Evolutionary conservation across 2,329 filamentous ascomycete species (phyloP), one percentile per base, ranked within the genome.

Genomic region (Volutella citrinella): DNA sequence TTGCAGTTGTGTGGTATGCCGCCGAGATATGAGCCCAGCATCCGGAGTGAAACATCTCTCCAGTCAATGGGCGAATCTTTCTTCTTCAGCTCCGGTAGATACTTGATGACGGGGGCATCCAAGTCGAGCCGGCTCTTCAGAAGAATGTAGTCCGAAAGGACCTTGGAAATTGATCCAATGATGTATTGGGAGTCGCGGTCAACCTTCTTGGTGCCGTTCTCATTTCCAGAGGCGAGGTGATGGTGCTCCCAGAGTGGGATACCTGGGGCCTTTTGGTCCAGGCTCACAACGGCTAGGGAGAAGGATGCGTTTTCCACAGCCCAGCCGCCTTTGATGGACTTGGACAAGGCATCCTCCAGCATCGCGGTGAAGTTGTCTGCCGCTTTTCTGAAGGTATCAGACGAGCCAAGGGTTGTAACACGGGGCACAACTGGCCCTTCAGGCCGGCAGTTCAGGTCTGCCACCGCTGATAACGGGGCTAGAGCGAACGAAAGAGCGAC

Each of bases 241-340:
- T 68, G 65, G 29, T 64, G 65, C 33, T 68, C 60, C 64, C 64
- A 70, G 7, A 68, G 17, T 3, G 59, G 57, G 3, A 49, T 36
- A 5, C 41, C 36, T 7, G 51, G 34, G 6, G 54, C 36, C 0
- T 40, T 19, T 18, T 62, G 57, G 13, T 57, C 47, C 6, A 51
- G 42, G 10, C 58, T 61, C 6, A 66, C 42, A 3, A 66, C 32
- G 3, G 54, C 59, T 1, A 66, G 27, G 0, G 65, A 66, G 40
- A 69, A 65, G 0, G 64, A 67, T 1, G 57, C 53, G 19, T 66
- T 64, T 0, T 52, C 40, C 0, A 57, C 47, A 1, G 55, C 41
- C 55, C 61, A 68, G 0, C 63, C 63, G 3, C 55, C 55, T 4
- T 48, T 49, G 9, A 64, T 58, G 3, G 51, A 42, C 0, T 59